Evolutionary conservation across 2,329 filamentous ascomycete species (phyloP).

Genomic region (Phialophora macrospora): DNA sequence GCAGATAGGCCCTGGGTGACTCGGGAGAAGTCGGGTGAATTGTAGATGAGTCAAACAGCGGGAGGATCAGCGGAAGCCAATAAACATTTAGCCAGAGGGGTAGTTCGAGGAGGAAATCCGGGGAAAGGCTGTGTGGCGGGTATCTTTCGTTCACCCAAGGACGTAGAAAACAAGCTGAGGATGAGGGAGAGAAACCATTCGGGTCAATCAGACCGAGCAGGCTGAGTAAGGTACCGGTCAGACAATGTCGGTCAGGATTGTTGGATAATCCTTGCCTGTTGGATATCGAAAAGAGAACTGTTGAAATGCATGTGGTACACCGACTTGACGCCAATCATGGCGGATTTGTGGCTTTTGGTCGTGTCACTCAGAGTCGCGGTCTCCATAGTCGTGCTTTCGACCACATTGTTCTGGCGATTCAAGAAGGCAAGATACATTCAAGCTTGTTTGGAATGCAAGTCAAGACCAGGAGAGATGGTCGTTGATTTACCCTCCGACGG

Average conservation of each 20-base stretch:
- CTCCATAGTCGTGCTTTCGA: neutral
- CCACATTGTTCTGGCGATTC: neutral
- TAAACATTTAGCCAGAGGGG: neutral
- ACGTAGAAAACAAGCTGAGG: neutral
- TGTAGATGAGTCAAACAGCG: conserved; percentile 9
- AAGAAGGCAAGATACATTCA: neutral
- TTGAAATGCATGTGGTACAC: conserved; percentile 21
- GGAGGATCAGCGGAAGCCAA: conserved; percentile 7
- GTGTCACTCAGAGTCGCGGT: neutral
- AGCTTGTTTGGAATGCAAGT: neutral
- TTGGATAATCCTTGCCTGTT: conserved; percentile 11
- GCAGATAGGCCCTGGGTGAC: neutral
- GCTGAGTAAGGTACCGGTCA: conserved; percentile 19
- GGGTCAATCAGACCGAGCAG: conserved; percentile 28
- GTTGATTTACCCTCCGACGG: conserved; percentile 22
- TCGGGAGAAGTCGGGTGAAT: conserved; percentile 18
- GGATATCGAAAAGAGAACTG: conserved; percentile 15
- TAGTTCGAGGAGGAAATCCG: conserved; percentile 12
- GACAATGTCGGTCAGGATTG: neutral
- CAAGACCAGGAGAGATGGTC: conserved; percentile 6
- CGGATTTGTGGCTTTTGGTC: neutral
- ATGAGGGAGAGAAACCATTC: conserved; percentile 9
- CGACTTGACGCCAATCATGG: conserved; percentile 13
- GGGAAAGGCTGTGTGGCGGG: conserved; percentile 12
- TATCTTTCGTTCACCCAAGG: neutral